These are phyloP conservation scores for Podosphaera xanthii DNA, from an alignment of 2,329 filamentous ascomycete species.

Conservation along the genomic window DNA sequence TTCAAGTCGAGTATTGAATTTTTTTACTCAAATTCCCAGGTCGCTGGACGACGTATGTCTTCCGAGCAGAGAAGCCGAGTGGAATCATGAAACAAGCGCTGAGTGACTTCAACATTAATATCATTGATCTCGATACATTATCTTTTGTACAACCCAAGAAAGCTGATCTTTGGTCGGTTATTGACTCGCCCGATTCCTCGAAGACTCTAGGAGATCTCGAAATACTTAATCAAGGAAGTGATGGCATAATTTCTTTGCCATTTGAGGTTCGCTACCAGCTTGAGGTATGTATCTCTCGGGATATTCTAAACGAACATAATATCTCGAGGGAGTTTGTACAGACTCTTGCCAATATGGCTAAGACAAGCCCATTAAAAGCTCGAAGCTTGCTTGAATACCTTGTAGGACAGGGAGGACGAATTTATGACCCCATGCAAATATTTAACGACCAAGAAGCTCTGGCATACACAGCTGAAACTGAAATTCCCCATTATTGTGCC, in stretches of 20 bases:
- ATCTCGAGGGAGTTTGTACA: slow-evolving; percentile 45
- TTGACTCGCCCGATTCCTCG: slow-evolving; percentile 10
- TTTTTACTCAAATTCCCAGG: slow-evolving; percentile 18
- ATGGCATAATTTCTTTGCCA: slow-evolving; percentile 21
- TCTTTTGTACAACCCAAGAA: slow-evolving; percentile 16
- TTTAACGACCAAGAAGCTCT: slow-evolving; percentile 33
- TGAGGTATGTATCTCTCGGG: slow-evolving; percentile 75
- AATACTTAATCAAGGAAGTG: slow-evolving; percentile 13
- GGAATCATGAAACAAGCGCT: slow-evolving; percentile 20
- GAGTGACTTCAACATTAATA: slow-evolving; percentile 47
- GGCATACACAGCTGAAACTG: slow-evolving; percentile 23
- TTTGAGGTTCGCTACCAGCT: slow-evolving; percentile 73
- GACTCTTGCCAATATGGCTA: slow-evolving; percentile 29
- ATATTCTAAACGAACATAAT: slow-evolving; percentile 52
- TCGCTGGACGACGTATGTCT: slow-evolving; percentile 38
- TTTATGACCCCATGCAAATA: slow-evolving; percentile 50
- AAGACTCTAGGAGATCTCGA: slow-evolving; percentile 6
- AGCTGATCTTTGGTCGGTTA: slow-evolving; percentile 22
- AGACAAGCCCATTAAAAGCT: slow-evolving; percentile 24
- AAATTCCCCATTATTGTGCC: slow-evolving; percentile 48
- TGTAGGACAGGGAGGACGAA: slow-evolving; percentile 34
- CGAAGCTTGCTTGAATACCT: slow-evolving; percentile 51
- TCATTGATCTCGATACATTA: slow-evolving; percentile 24
- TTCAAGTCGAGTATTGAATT: background rate
- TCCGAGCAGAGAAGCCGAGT: slow-evolving; percentile 13